Conservation (phyloP, 139 green algal genomes). For the Edaphochlamys debaryana region DNA sequence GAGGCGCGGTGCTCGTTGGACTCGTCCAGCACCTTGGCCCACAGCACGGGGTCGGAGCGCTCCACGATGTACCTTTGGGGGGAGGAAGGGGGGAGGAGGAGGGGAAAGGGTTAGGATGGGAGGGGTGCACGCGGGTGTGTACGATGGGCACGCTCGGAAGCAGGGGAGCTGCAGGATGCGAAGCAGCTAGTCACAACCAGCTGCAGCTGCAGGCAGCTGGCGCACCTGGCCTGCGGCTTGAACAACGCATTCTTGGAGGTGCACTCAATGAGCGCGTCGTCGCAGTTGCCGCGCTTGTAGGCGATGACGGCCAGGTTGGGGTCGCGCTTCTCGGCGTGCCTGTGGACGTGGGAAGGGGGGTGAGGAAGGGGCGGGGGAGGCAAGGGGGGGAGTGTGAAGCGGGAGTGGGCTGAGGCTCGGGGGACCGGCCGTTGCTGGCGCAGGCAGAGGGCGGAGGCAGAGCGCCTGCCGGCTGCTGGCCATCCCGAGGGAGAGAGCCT, state of each 20-base stretch:
- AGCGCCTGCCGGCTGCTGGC: background rate
- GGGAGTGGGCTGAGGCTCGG: too few species aligned
- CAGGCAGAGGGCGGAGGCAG: background rate
- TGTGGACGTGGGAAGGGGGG: background rate
- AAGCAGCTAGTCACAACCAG: too few species aligned
- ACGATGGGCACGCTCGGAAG: too few species aligned
- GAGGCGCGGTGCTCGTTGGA: conserved; percentile 81
- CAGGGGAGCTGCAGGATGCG: too few species aligned
- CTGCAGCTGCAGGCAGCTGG: too few species aligned
- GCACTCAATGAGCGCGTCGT: conserved; percentile 96
- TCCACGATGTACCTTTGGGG: conserved; percentile 92
- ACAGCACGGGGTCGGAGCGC: conserved; percentile 91
- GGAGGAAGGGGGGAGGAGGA: too few species aligned
- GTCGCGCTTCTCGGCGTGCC: conserved; percentile 98
- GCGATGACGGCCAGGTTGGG: conserved; percentile 94
- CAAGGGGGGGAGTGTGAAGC: too few species aligned
- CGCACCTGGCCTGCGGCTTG: conserved; percentile 91
- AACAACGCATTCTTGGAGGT: conserved; percentile 98
- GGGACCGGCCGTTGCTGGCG: too few species aligned
- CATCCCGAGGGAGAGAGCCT: too few species aligned
- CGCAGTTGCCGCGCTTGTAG: conserved; percentile 97
- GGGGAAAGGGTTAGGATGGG: background rate
- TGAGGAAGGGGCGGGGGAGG: background rate
- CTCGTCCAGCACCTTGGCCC: conserved; percentile 91
- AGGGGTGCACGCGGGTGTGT: too few species aligned